Base-by-base conservation (phyloP, 441 rosid genomes). In the Geranium incanum region DNA sequence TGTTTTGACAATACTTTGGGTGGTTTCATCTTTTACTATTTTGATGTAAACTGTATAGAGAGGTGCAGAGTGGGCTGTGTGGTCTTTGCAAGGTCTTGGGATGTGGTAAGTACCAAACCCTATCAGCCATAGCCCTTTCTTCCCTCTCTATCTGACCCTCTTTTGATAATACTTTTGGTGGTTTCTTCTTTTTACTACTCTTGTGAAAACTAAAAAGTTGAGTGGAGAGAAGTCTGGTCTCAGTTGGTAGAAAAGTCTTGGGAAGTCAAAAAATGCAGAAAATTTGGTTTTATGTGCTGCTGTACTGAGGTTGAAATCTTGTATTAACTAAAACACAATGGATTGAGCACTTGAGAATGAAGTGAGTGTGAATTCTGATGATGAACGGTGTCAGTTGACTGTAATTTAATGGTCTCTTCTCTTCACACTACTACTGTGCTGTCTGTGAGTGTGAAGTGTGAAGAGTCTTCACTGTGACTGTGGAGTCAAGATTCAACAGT, bases 1-100 rank as follows among this genome's bases (percentile, higher is more conserved):
- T 60, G 12, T 50, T n/a, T 50, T 60, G 66, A 60, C 66, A 60
- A 60, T 36, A 8, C 66, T 23, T 60, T 60, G 21, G 66, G 36
- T 60, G 66, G 66, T 60, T 60, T 60, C 66, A 19, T 60, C 66
- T 60, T 60, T 60, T 60, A 60, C 66, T 60, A 60, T 60, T 60
- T 23, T 60, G 13, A 60, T 60, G 66, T 60, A 21, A 60, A 18
- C 59, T 50, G 7, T 19, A 36, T 19, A 21, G 36, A 60, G 66
- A 60, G 66, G 21, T 19, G 11, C 36, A 60, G 36, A 8, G 66
- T 19, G 66, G 66, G 13, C 66, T 60, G 36, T 19, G 8, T 23
- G 33, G 28, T 59, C 64, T 15, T 28, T 48, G 55, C 55, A 48
- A 48, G 55, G 59, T 50, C 59, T 50, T 50, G 59, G 59, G 59